Evolutionary conservation across 2,329 filamentous ascomycete genomes (phyloP), one percentile per base, ranked within the genome.

Genomic region (Curvularia sp.): DNA sequence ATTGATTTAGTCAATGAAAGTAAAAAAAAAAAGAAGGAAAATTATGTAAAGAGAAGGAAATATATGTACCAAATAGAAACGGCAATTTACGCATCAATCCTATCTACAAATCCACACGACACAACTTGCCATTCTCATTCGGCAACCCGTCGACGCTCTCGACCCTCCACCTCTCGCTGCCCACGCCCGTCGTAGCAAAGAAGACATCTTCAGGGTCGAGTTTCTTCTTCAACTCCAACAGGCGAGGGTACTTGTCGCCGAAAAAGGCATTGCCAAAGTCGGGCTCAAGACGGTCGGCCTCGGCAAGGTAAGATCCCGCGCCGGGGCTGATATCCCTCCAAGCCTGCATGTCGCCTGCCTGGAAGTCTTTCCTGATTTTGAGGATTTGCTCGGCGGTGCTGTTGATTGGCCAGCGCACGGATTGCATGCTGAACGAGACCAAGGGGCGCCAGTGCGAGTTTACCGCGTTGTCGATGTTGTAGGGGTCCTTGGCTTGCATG

Each of bases 91-190:
- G 3, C 27, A 25, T 15, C 9, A 13, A 3, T n/a, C 3, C 15
- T 34, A 15, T 9, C 30, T 38, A 36, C 28, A 5, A 25, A 3
- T 28, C 28, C 36, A 74, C 72, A 13, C 74, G 66, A 53, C 74
- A 75, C 28, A 76, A 47, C 59, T 74, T 74, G 8, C 74, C 74
- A 36, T 76, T 75, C 63, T 76, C 72, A 46, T 75, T 75, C 5
- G 72, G 72, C 36, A 75, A 32, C 2, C 73, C 71, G 53, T 74
- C 73, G 3, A 70, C 64, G 34, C 71, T 75, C 59, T 74, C 69
- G 1, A 77, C 74, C 41, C 39, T 68, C 73, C 73, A 76, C 53
- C 67, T 57, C 61, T 76, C 74, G 32, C 73, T 75, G 0, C 74
- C 74, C 2, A 75, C 74, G 15, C 66, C 67, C 0, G 73, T 75